Evolutionary conservation across 768 basidiomycete genomes (phyloP).

Genomic region (Aureoboletus auriporus): DNA sequence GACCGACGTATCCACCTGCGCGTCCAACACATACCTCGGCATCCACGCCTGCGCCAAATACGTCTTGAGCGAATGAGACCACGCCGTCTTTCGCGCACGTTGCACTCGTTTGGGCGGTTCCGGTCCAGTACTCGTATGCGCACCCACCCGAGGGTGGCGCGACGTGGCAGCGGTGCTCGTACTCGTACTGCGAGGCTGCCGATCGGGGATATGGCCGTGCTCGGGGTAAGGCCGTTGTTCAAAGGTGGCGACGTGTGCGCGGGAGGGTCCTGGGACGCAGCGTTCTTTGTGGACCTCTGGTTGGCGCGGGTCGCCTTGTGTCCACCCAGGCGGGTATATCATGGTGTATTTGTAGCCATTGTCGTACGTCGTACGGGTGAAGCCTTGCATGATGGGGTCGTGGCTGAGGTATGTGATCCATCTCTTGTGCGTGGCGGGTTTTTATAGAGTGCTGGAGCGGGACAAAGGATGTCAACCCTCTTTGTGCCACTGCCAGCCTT

Average conservation of each 20-base stretch:
- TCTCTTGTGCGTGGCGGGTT: no score
- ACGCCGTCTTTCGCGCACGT: neutral
- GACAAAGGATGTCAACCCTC: no score
- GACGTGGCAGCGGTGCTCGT: neutral
- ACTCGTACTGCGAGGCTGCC: neutral
- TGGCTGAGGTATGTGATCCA: no score
- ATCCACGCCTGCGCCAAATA: slow-evolving; percentile 13
- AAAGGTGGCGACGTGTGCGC: neutral
- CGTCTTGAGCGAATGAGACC: slow-evolving; percentile 2
- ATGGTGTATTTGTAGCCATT: slow-evolving; percentile 4
- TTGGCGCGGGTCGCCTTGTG: slow-evolving; percentile 1
- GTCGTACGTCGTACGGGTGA: slow-evolving; percentile 7
- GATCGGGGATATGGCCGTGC: neutral
- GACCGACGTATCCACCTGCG: neutral
- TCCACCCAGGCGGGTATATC: slow-evolving; percentile 10
- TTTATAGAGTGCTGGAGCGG: no score
- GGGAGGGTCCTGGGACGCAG: neutral
- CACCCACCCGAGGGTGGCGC: no score
- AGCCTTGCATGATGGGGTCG: neutral
- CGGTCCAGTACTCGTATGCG: no score
- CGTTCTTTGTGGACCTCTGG: neutral
- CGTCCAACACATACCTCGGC: slow-evolving; percentile 5
- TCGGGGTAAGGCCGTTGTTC: neutral
- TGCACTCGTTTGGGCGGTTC: no score
- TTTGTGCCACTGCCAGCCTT: no score